Base-by-base conservation (phyloP, 2,329 filamentous ascomycete genomes). In the Cladosporium sp. region DNA sequence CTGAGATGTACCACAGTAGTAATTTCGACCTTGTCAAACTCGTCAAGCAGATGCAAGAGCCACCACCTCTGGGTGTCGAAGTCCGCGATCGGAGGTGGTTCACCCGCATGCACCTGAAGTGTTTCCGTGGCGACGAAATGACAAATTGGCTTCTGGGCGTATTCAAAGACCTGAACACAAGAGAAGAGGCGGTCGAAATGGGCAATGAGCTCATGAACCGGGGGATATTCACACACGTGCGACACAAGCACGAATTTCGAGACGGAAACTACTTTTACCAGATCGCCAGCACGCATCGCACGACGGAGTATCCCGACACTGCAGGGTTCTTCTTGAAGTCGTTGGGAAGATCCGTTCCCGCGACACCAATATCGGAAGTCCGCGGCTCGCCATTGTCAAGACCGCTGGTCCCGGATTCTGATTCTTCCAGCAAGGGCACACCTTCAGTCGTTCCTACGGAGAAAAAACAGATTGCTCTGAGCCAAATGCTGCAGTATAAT, bases 261-360 rank as follows among this genome's bases (percentile, higher is more conserved):
- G 93, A 99, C 59, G 93, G 93, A 0, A 93, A 97, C 64, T 99
- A 95, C 70, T 97, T 96, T 70, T 99, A 96, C 64, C 90, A 95
- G 60, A 87, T 99, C 58, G 82, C 83, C 15, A 80, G 80, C 57
- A 89, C 95, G 43, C 90, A 87, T 69, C 83, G 90, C 30, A 85
- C 88, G 56, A 77, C 83, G 11, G 58, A 63, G 7, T 84, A 89
- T 29, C 77, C 78, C 2, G 82, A 85, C 48, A 78, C 76, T 22
- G 74, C 77, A 54, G 76, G 77, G 37, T 83, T 83, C 76, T 85
- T 85, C 61, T 73, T 53, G 71, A 75, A 59, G 58, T 74, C 47
- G 75, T 78, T 61, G 2, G 60, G 62, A 54, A 76, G 74, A 38
- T 79, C 79, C 7, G 71, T 89, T 4, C 89, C 92, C 0, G 81